Conservation (phyloP, 164 flowering plant genomes). For the Magnolia changhungtana region DNA sequence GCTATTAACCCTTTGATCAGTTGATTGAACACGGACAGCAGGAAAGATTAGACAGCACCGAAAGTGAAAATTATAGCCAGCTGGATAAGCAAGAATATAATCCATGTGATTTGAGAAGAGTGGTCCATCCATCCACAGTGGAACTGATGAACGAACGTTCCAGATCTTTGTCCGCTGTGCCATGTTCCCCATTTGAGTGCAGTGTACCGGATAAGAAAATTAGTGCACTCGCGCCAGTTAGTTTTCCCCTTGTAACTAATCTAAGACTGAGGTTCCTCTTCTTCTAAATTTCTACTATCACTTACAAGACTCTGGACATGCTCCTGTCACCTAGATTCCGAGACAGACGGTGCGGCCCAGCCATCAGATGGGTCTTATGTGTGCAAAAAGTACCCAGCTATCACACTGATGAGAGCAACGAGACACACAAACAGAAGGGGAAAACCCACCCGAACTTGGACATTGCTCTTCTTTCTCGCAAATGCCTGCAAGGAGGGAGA, state of each 20-base stretch:
- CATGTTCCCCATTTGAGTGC: background rate
- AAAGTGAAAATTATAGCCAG: too few relatives aligned
- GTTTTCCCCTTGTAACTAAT: background rate
- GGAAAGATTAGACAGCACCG: too few relatives aligned
- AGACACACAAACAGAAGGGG: slow-evolving; percentile 69
- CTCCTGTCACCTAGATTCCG: too few relatives aligned
- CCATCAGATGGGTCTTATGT: background rate
- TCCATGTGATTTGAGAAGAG: too few relatives aligned
- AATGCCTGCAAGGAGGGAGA: slow-evolving; percentile 36
- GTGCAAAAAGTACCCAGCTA: slow-evolving; percentile 40
- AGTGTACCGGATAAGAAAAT: background rate
- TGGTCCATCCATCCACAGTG: too few relatives aligned
- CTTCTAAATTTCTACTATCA: background rate
- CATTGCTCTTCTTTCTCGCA: slow-evolving; percentile 27
- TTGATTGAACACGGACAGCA: too few relatives aligned
- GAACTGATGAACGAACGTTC: too few relatives aligned
- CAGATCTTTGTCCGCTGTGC: background rate
- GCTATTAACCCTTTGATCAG: too few relatives aligned
- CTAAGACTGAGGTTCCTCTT: background rate
- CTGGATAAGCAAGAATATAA: too few relatives aligned
- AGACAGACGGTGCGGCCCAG: background rate
- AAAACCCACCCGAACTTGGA: slow-evolving; percentile 55
- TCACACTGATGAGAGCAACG: slow-evolving; percentile 53
- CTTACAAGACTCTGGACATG: background rate
- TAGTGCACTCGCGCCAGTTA: background rate